Conservation (phyloP, 139 green algal genomes). For the Mychonastes homosphaera region DNA sequence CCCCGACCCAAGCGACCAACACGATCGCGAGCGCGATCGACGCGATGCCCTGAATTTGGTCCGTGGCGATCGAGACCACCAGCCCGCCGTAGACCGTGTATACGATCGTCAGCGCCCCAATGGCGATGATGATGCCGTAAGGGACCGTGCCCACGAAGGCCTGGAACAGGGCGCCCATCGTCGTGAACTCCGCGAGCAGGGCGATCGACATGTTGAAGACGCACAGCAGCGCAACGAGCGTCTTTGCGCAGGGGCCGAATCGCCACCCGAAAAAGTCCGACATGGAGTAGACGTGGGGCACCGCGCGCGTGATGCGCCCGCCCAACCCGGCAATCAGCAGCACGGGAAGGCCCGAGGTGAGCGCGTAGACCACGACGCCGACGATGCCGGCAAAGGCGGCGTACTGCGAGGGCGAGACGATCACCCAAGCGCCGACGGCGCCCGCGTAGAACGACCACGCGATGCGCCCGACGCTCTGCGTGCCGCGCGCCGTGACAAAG, state of each 20-base stretch:
- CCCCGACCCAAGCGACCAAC: conserved; percentile 51
- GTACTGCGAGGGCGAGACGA: conserved; percentile 41
- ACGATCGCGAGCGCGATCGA: conserved; percentile 43
- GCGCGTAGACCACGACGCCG: conserved; percentile 54
- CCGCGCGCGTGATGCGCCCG: conserved; percentile 15
- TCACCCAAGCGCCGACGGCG: conserved; percentile 62
- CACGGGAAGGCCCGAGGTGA: conserved; percentile 56
- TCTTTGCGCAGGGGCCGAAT: conserved; percentile 40
- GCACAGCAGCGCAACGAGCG: conserved; percentile 36
- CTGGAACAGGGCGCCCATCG: conserved; percentile 58
- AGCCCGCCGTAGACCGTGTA: conserved; percentile 64
- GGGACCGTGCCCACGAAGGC: conserved; percentile 37
- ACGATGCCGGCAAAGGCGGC: conserved; percentile 45
- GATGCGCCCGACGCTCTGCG: conserved; percentile 30
- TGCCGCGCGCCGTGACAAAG: conserved; percentile 46
- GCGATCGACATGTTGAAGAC: conserved; percentile 67
- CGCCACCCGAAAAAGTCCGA: conserved; percentile 56
- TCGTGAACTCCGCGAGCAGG: conserved; percentile 28
- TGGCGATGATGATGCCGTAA: conserved; percentile 55
- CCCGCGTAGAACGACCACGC: conserved; percentile 60
- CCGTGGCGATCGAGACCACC: conserved; percentile 67
- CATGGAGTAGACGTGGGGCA: conserved; percentile 42
- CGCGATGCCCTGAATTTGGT: conserved; percentile 50
- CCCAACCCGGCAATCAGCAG: conserved; percentile 54
- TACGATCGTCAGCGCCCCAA: conserved; percentile 43